Base-by-base conservation (phyloP, 305 asterid species). In the Rubia occidens region DNA sequence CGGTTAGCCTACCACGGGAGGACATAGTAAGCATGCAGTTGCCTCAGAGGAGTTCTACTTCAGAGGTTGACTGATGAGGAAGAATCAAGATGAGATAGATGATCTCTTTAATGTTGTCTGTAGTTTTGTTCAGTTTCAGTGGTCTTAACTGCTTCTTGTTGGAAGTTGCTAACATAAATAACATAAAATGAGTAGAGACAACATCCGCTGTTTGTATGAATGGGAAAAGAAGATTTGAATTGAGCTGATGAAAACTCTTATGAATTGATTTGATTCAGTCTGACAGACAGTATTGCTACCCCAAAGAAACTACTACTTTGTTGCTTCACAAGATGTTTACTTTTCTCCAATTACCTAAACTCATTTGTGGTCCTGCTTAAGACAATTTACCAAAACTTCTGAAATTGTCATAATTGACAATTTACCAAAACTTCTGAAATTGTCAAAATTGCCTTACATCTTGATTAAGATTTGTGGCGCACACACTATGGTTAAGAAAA, bases 11-110 rank as follows among this genome's bases (percentile, higher is more conserved):
- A 60, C 95, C 96, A 17, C 77, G 98, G 81, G 86, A 85, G 67
- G 98, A 89, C 74, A 84, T 89, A 62, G 86, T 73, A 15, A 78
- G 71, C 72, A 92, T 89, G 98, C 96, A 88, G 72, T 81, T 91
- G 72, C 98, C 98, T 72, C 89, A 84, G 66, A 72, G 79, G 43
- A 82, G 85, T 73, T 66, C 77, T 55, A 68, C 60, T 14, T 72
- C 78, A 43, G 87, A 80, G 58, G 73, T 70, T 66, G 80, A 87
- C 71, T 81, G 80, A 81, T 20, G 17, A 37, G 64, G 40, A 35
- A 68, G 63, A 53, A 68, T n/a, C 2, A 35, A 55, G 55, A 24
- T 47, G 18, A 35, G 3, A 37, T 20, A n/a, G 32, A 18, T 21
- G 24, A 5, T n/a, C 54, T 39, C 35, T 20, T 20, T 43, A 11